phyloP scores from a whole-genome alignment of 2,329 filamentous ascomycete species.

The Paraphaeosphaeria minitans region DNA sequence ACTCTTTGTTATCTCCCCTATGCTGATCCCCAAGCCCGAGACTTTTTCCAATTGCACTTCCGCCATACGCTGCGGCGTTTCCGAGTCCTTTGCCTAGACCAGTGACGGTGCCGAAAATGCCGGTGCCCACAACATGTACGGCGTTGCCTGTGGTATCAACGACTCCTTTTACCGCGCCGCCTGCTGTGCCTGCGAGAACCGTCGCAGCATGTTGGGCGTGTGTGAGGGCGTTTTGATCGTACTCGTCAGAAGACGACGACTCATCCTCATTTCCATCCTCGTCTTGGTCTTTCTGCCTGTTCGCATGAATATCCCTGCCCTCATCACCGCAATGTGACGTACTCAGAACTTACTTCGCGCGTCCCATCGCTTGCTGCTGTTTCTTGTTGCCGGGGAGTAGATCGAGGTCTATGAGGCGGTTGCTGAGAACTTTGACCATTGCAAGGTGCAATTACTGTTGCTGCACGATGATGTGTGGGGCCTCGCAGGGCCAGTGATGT shows the following conservation, averaged over 20 bases:
- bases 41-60: slow-evolving; percentile 8
- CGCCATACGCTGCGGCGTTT: slow-evolving; percentile 10
- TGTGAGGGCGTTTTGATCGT: not conserved
- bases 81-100: slow-evolving; percentile 16
- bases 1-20: not conserved
- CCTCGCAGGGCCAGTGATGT: not conserved
- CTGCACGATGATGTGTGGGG: not conserved
- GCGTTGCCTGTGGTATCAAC: slow-evolving; percentile 22
- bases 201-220: slow-evolving; percentile 17
- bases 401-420: slow-evolving; percentile 24
- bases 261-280: not conserved
- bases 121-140: slow-evolving; percentile 16
- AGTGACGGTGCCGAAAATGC: slow-evolving; percentile 10
- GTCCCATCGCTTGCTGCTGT: slow-evolving; percentile 7
- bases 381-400: slow-evolving; percentile 20
- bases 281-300: not conserved
- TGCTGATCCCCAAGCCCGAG: slow-evolving; percentile 4
- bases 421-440: slow-evolving; percentile 27
- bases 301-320: not conserved
- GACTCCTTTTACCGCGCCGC: slow-evolving; percentile 22
- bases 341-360: slow-evolving; percentile 4
- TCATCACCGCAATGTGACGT: not conserved
- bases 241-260: not conserved
- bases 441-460: not conserved
- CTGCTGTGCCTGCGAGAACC: slow-evolving; percentile 16